phyloP scores from a whole-genome alignment of 2,329 filamentous ascomycete genomes.

The Aspergillus caelatus region DNA sequence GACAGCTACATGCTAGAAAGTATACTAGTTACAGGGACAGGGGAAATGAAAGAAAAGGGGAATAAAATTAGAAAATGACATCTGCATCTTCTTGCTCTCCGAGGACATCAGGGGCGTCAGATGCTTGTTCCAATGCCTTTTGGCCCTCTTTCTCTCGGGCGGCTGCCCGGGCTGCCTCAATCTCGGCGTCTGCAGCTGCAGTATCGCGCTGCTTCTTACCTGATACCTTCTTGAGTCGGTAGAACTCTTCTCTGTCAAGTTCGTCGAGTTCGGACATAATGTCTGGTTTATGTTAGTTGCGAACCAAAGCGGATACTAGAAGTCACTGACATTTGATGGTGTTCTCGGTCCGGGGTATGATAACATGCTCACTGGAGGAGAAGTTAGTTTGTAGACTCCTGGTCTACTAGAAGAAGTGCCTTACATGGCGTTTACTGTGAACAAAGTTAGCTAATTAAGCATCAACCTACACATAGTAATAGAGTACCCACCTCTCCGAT shows the following conservation, averaged over 20 bases:
- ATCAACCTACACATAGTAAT: not conserved
- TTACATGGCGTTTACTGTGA: slow-evolving; percentile 85
- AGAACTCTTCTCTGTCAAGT: slow-evolving; percentile 96
- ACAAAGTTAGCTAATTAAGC: slow-evolving; percentile 26
- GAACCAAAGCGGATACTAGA: not conserved
- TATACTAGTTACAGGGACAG: slow-evolving; percentile 23
- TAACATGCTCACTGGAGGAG: slow-evolving; percentile 60
- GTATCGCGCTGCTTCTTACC: slow-evolving; percentile 80
- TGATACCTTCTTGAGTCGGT: slow-evolving; percentile 92
- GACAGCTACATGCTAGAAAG: slow-evolving; percentile 24
- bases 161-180: slow-evolving; percentile 63
- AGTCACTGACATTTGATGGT: slow-evolving; percentile 84
- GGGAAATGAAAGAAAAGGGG: slow-evolving; percentile 11
- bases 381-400: slow-evolving; percentile 17
- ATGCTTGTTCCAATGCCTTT: slow-evolving; percentile 44
- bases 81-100: slow-evolving; percentile 78
- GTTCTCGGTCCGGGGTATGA: slow-evolving; percentile 96
- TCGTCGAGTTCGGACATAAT: slow-evolving; percentile 99
- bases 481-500: slow-evolving; percentile 73
- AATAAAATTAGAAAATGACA: slow-evolving; percentile 70
- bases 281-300: slow-evolving; percentile 52
- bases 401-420: slow-evolving; percentile 32
- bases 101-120: slow-evolving; percentile 65
- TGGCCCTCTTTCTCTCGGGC: slow-evolving; percentile 30
- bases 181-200: slow-evolving; percentile 71